Base-by-base conservation (phyloP, 2,329 filamentous ascomycete genomes). In the Beauveria brongniartii region DNA sequence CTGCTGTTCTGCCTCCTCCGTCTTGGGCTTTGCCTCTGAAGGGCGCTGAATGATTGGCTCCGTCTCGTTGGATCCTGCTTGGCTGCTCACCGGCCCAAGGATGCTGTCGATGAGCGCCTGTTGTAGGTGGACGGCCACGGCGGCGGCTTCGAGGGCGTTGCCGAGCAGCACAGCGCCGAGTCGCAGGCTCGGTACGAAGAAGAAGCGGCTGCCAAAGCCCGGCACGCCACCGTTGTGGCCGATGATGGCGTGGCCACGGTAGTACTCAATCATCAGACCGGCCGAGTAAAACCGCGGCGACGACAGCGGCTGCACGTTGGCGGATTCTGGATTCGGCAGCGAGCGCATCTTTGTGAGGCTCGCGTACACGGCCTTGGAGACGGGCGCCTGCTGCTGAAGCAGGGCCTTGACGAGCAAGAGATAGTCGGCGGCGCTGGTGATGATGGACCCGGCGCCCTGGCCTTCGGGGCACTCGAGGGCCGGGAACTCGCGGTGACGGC, bases 391-490 rank as follows among this genome's bases (percentile, higher is more conserved):
- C 22, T 56, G 41, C 12, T 37, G 34, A 24, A 62, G 34, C 2
- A 62, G 37, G 3, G 60, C 60, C 28, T 7, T 4, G 44, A 62
- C 60, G 44, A 55, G 47, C 34, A 46, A 14, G 26, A 62, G 44
- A 8, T 50, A 58, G 50, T 62, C 60, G 54, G 6, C 20, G 46
- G 60, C 54, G 53, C 44, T 58, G 44, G 60, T 62, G 50, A 61
- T 47, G 52, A 61, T 43, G 44, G 52, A 61, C 0, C 59, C 59
- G 14, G 52, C 59, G 51, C 59, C 52, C n/a, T 61, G 59, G 41
- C 41, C 50, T 20, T 61, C 59, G 24, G 51, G 41, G 1, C 51
- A 44, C 14, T 62, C 60, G 8, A 55, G 53, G 30, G 46, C n/a
- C 4, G 55, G 18, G 14, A 62, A 57, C 40, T 43, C 46, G 34